These are phyloP conservation scores for Phoma sp. DNA, from an alignment of 2,329 filamentous ascomycete species.

Conservation along the genomic window DNA sequence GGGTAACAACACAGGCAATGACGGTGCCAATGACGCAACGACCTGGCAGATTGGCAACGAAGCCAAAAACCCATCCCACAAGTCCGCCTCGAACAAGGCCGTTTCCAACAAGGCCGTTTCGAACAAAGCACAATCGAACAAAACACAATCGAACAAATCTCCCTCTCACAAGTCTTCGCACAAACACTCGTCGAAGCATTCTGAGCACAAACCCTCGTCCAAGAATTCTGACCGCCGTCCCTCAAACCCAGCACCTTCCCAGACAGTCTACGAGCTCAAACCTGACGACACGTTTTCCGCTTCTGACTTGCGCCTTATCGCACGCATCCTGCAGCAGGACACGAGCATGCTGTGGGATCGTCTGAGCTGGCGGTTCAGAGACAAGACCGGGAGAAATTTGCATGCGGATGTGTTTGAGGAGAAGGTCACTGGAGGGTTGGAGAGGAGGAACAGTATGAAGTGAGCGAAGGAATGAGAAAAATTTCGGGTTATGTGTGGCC, in stretches of 20 bases:
- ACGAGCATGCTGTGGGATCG: constrained; percentile 53
- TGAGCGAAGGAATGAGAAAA: neutral
- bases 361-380: constrained; percentile 56
- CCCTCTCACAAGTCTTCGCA: neutral
- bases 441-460: constrained; percentile 1
- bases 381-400: constrained; percentile 56
- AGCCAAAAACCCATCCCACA: neutral
- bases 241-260: neutral
- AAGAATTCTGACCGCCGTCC: neutral
- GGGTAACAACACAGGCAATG: neutral
- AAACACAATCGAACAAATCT: neutral
- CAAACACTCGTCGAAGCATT: constrained; percentile 1
- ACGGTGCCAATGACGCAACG: neutral
- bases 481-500: too few relatives aligned
- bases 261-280: constrained; percentile 26
- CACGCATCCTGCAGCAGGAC: constrained; percentile 53
- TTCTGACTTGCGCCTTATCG: constrained; percentile 50
- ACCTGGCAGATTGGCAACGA: too few relatives aligned
- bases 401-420: constrained; percentile 52
- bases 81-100: neutral
- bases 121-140: neutral
- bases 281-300: constrained; percentile 38
- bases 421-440: constrained; percentile 45
- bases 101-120: neutral
- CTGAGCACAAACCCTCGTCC: neutral